phyloP scores from a whole-genome alignment of 2,329 filamentous ascomycete genomes.

The Aspergillus piperis region DNA sequence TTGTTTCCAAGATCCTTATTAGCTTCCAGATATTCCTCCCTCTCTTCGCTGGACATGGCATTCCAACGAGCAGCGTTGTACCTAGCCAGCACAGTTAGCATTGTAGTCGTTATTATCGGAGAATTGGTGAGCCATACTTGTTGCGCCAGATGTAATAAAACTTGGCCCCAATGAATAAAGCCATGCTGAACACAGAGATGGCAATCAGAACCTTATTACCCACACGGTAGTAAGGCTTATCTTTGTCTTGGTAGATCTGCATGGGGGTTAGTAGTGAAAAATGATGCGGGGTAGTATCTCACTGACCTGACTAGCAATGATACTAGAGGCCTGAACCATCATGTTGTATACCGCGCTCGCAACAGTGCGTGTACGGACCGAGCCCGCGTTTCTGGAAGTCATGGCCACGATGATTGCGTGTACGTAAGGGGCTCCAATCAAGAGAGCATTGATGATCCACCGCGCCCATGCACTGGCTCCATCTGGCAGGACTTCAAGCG shows the following conservation, averaged over 20 bases:
- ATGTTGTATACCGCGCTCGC: slow-evolving; percentile 51
- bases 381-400: slow-evolving; percentile 47
- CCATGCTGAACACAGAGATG: slow-evolving; percentile 52
- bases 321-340: slow-evolving; percentile 46
- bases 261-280: slow-evolving; percentile 12
- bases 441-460: slow-evolving; percentile 54
- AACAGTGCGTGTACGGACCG: slow-evolving; percentile 46
- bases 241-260: slow-evolving; percentile 58
- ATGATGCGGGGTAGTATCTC: neutral
- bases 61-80: slow-evolving; percentile 41
- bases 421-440: slow-evolving; percentile 60
- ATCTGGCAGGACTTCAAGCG: slow-evolving; percentile 52
- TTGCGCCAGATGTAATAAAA: slow-evolving; percentile 45
- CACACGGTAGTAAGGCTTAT: slow-evolving; percentile 58
- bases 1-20: slow-evolving; percentile 47
- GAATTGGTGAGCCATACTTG: slow-evolving; percentile 31
- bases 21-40: slow-evolving; percentile 39
- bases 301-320: slow-evolving; percentile 44
- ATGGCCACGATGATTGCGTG: slow-evolving; percentile 56
- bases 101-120: neutral
- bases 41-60: slow-evolving; percentile 43
- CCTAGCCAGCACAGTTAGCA: slow-evolving; percentile 22
- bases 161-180: slow-evolving; percentile 51
- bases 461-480: slow-evolving; percentile 54
- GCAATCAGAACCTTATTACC: slow-evolving; percentile 61